These are phyloP conservation scores for Aureobasidium musti DNA, from an alignment of 2,329 filamentous ascomycete genomes.

Conservation along the genomic window DNA sequence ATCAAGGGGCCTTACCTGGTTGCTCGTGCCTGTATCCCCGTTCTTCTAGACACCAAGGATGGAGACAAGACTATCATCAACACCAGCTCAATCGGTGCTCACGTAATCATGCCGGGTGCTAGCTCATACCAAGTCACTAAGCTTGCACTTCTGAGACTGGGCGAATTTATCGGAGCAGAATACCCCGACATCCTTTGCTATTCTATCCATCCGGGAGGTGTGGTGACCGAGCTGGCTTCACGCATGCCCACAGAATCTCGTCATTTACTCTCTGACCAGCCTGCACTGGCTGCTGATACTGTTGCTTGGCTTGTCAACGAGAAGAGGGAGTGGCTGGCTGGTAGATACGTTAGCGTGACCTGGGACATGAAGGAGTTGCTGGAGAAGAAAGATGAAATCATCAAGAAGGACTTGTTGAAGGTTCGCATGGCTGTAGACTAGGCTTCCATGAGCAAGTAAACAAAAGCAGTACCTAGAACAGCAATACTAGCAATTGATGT, in stretches of 20 bases:
- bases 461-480: no score
- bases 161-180: slow-evolving; percentile 50
- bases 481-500: no score
- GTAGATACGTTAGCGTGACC: slow-evolving; percentile 43
- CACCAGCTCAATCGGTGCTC: slow-evolving; percentile 47
- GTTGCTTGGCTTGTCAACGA: slow-evolving; percentile 40
- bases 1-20: slow-evolving; percentile 48
- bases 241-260: slow-evolving; percentile 41
- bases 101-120: slow-evolving; percentile 39
- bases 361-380: slow-evolving; percentile 47
- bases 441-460: background rate
- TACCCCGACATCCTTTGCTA: slow-evolving; percentile 39
- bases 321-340: slow-evolving; percentile 45
- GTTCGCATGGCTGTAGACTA: slow-evolving; percentile 31
- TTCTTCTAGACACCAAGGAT: slow-evolving; percentile 43
- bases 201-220: slow-evolving; percentile 49
- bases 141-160: slow-evolving; percentile 49
- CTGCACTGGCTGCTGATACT: slow-evolving; percentile 39
- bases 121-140: slow-evolving; percentile 54
- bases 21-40: slow-evolving; percentile 51
- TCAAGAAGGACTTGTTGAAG: slow-evolving; percentile 44
- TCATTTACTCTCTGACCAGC: slow-evolving; percentile 37
- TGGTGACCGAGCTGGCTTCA: slow-evolving; percentile 48
- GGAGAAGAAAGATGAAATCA: slow-evolving; percentile 41
- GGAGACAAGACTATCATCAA: slow-evolving; percentile 48